Evolutionary conservation across 805 yeast species (phyloP), one percentile per base, ranked within the genome.

Genomic region (Pichia kluyveri): DNA sequence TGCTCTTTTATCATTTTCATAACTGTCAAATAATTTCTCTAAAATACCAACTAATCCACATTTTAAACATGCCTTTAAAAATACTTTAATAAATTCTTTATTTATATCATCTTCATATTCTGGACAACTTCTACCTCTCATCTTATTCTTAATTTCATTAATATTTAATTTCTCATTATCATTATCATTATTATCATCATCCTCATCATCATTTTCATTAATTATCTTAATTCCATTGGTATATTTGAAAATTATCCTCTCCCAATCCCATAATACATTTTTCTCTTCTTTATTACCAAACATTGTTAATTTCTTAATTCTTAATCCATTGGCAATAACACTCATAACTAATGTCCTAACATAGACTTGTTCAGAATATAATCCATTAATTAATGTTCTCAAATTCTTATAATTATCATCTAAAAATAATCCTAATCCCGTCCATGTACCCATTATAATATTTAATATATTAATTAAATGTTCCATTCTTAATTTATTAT

Each of bases 341-440:
- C 51, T 47, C 47, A 52, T 43, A 1, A 52, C 50, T 17, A 40
- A 34, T 15, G 47, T 49, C 12, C 49, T 38, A n/a, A 52, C 44
- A 23, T 34, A 32, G 5, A 45, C 38, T n/a, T 49, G 44, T 19
- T 52, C 55, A 8, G 44, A 27, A 38, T 46, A 50, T 40, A 93
- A 67, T 60, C 89, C 82, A 40, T 71, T 64, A 3, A 90, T 65
- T 30, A 90, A 66, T 46, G 79, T 77, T 40, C 67, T 69, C 23
- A 90, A 59, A 10, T 82, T 73, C 47, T 69, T 67, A 52, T 78
- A 82, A 50, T 79, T 66, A 53, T 81, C 69, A 48, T 75, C 70
- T 1, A 84, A 73, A 55, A 82, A 76, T 15, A 83, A 76, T 51
- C 82, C 72, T 11, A 89, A 58, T 0, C 99, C 99, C 12, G 84